Base-by-base conservation (phyloP, 768 basidiomycete species). In the Candolleomyces efflorescens region DNA sequence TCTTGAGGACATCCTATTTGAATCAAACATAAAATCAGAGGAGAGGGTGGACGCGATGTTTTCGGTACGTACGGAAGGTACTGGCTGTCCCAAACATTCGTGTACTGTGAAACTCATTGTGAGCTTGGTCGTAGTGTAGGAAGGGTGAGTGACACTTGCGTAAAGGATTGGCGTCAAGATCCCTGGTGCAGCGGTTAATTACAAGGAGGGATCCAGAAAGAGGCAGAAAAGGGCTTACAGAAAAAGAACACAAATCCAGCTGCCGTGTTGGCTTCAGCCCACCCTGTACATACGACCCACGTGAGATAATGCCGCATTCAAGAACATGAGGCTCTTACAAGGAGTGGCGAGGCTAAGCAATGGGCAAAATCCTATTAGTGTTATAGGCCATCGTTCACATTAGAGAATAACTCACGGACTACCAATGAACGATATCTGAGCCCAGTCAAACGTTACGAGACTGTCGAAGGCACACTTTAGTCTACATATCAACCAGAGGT, bases 391-490 rank as follows among this genome's bases (percentile, higher is more conserved):
- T 52, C 62, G 45, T 55, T 44, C 15, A 56, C 45, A 52, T 36
- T 23, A 54, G 13, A 18, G 11, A 10, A 32, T 51, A 32, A 5
- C 13, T 13, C 15, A 7, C 36, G 27, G 39, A 18, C 15, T 26
- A 53, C 54, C 47, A 69, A 66, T 7, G 71, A 68, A 6, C 36
- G 49, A 59, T 59, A 87, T 82, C 67, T 89, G 86, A 3, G 85
- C 75, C 91, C 90, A 93, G 63, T 92, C 90, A 67, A 93, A 90
- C 32, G 89, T 89, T 64, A 91, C 68, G 60, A 90, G 65, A 61
- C 85, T 32, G 32, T 32, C 5, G 32, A 5, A 32, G 11, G 32
- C 6, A 32, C 6, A 32, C 11, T 32, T 32, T 32, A 32, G 32
- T 32, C 32, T 32, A 32, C 32, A 11, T 1, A 7, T 32, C 2